Evolutionary conservation across 345 rosid genomes (phyloP).

Genomic region (Cardamine occulta): DNA sequence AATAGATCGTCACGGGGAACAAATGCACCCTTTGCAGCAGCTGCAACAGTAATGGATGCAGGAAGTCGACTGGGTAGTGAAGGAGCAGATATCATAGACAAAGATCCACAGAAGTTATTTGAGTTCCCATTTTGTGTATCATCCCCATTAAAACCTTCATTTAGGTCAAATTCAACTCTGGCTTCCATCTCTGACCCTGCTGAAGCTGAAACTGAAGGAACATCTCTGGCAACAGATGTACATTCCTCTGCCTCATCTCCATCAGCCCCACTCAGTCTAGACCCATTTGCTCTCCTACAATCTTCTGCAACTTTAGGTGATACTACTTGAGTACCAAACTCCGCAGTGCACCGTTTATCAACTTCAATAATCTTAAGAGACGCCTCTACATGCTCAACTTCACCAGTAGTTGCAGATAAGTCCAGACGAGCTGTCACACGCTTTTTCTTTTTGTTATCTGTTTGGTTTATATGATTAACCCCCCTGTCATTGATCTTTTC

Average conservation of each 20-base stretch:
- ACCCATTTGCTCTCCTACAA: slow-evolving; percentile 45
- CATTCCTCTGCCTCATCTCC: slow-evolving; percentile 58
- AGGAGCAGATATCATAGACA: slow-evolving; percentile 47
- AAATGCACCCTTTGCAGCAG: slow-evolving; percentile 92
- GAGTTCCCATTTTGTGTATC: slow-evolving; percentile 59
- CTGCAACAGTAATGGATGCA: slow-evolving; percentile 76
- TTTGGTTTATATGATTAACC: slow-evolving; percentile 19
- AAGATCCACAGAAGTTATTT: slow-evolving; percentile 46
- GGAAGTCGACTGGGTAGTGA: slow-evolving; percentile 55
- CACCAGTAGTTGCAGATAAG: slow-evolving; percentile 36
- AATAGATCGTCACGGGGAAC: slow-evolving; percentile 76
- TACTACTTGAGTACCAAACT: slow-evolving; percentile 22
- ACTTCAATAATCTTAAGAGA: slow-evolving; percentile 36
- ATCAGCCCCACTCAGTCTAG: slow-evolving; percentile 44
- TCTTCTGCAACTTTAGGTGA: slow-evolving; percentile 45
- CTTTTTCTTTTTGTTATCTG: slow-evolving; percentile 41
- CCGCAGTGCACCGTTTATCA: slow-evolving; percentile 26
- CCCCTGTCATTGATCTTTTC: slow-evolving; percentile 46
- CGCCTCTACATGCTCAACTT: slow-evolving; percentile 46
- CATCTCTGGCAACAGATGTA: slow-evolving; percentile 45
- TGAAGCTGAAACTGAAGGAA: slow-evolving; percentile 42
- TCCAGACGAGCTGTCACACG: slow-evolving; percentile 30
- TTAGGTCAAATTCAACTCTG: slow-evolving; percentile 82
- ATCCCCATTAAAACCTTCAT: slow-evolving; percentile 75
- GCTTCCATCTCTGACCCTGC: slow-evolving; percentile 55